Conservation (phyloP, 2,329 filamentous ascomycete genomes). For the Ciborinia camelliae region DNA sequence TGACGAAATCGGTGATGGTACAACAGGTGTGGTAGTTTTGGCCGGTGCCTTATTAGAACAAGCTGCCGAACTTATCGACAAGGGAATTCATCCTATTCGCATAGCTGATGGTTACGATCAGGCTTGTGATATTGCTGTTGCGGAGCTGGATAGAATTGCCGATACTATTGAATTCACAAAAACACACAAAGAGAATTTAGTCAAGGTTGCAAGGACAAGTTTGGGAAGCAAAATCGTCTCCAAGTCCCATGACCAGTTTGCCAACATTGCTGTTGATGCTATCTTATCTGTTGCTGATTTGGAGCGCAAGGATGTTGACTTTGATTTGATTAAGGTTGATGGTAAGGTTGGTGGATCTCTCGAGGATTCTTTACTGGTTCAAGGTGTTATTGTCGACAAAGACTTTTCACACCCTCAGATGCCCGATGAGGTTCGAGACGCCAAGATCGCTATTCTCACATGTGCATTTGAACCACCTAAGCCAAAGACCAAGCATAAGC, state of each 20-base stretch:
- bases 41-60: constrained; percentile 94
- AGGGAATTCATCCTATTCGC: constrained; percentile 97
- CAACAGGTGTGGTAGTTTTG: constrained; percentile 93
- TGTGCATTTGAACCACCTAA: constrained; percentile 98
- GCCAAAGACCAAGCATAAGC: constrained; percentile 99
- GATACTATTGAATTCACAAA: constrained; percentile 84
- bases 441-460: constrained; percentile 95
- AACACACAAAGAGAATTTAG: constrained; percentile 76
- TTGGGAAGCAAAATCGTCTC: constrained; percentile 98
- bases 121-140: constrained; percentile 93
- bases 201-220: constrained; percentile 93
- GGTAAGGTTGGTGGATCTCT: constrained; percentile 94
- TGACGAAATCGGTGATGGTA: constrained; percentile 97
- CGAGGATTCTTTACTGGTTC: constrained; percentile 90
- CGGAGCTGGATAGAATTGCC: constrained; percentile 87
- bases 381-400: constrained; percentile 98
- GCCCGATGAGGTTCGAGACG: constrained; percentile 91
- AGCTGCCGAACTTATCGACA: constrained; percentile 96
- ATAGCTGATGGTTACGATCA: constrained; percentile 98
- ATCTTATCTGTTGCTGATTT: constrained; percentile 95
- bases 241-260: constrained; percentile 97
- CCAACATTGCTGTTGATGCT: constrained; percentile 94
- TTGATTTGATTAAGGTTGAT: constrained; percentile 98
- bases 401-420: constrained; percentile 99
- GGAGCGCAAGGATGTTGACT: constrained; percentile 95